These are phyloP conservation scores for Silene coronaria DNA, from an alignment of 179 eudicot species.

Conservation along the genomic window DNA sequence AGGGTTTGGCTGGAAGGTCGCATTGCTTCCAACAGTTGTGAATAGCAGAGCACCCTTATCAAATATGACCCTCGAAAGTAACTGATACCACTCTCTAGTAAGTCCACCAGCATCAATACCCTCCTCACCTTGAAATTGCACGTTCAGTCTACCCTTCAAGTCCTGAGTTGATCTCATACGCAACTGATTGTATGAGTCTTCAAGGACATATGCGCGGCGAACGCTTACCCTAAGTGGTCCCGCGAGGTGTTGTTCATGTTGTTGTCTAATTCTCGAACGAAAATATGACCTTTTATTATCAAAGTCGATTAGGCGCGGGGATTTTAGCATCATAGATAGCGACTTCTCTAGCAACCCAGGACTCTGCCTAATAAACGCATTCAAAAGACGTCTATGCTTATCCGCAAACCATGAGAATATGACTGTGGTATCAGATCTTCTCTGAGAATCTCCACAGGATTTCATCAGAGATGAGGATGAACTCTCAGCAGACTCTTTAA, in stretches of 20 bases:
- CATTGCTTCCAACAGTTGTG: constrained; percentile 91
- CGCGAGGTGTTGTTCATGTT: constrained; percentile 91
- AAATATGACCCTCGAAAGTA: constrained; percentile 85
- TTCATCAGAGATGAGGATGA: constrained; percentile 37
- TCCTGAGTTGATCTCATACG: constrained; percentile 92
- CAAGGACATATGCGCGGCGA: constrained; percentile 90
- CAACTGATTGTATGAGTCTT: constrained; percentile 93
- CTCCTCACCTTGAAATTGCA: constrained; percentile 99
- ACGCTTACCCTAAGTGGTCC: constrained; percentile 84
- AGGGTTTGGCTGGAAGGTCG: constrained; percentile 97
- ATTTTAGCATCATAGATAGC: constrained; percentile 86
- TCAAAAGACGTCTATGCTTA: constrained; percentile 80
- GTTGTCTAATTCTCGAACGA: constrained; percentile 89
- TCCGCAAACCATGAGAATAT: constrained; percentile 81
- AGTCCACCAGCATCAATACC: constrained; percentile 99
- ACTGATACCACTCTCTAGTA: constrained; percentile 97
- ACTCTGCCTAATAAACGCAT: constrained; percentile 93
- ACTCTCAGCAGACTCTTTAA: constrained; percentile 61
- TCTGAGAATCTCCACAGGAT: constrained; percentile 43
- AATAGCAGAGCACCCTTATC: constrained; percentile 94
- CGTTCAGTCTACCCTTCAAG: constrained; percentile 85
- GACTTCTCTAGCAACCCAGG: constrained; percentile 90
- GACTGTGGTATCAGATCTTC: constrained; percentile 44
- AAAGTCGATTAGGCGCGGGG: constrained; percentile 87
- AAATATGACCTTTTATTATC: constrained; percentile 92